phyloP scores from a whole-genome alignment of 2,329 filamentous ascomycete genomes.

The Aspergillus texensis region DNA sequence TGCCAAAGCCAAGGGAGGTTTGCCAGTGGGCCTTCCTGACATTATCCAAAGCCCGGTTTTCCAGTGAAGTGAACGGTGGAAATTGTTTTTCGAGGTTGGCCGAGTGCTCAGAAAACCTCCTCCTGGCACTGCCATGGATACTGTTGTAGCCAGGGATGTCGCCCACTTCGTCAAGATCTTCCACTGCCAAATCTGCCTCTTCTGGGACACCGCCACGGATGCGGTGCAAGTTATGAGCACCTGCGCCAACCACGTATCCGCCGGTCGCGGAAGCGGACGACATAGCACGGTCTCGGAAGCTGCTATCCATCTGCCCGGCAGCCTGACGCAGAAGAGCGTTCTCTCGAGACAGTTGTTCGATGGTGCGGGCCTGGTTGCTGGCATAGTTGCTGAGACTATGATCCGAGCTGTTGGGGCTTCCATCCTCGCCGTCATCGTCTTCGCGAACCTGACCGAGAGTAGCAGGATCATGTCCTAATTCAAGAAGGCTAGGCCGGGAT shows the following conservation, averaged over 20 bases:
- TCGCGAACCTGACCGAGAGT: conserved; percentile 52
- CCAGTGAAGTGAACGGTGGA: conserved; percentile 38
- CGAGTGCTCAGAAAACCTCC: conserved; percentile 50
- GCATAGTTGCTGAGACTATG: conserved; percentile 40
- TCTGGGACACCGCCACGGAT: conserved; percentile 47
- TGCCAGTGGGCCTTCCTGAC: conserved; percentile 54
- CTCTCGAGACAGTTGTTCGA: conserved; percentile 51
- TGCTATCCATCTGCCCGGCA: conserved; percentile 42
- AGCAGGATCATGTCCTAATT: conserved; percentile 49
- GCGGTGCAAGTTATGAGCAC: conserved; percentile 39
- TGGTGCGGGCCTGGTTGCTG: conserved; percentile 46
- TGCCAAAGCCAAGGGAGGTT: conserved; percentile 52
- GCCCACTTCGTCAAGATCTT: conserved; percentile 49
- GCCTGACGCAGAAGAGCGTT: conserved; percentile 51
- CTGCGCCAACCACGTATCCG: conserved; percentile 35
- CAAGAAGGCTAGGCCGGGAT: conserved; percentile 59
- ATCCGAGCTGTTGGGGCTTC: conserved; percentile 43
- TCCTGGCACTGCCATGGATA: conserved; percentile 38
- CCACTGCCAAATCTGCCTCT: conserved; percentile 46
- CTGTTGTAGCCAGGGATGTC: conserved; percentile 43
- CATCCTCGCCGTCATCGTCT: conserved; percentile 52
- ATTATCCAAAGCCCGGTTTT: conserved; percentile 49
- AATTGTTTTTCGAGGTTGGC: conserved; percentile 46
- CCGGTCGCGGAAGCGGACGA: conserved; percentile 43
- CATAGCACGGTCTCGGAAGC: conserved; percentile 44